Conservation (phyloP, 148 eudicot genomes). For the Dysphania ambrosioides region DNA sequence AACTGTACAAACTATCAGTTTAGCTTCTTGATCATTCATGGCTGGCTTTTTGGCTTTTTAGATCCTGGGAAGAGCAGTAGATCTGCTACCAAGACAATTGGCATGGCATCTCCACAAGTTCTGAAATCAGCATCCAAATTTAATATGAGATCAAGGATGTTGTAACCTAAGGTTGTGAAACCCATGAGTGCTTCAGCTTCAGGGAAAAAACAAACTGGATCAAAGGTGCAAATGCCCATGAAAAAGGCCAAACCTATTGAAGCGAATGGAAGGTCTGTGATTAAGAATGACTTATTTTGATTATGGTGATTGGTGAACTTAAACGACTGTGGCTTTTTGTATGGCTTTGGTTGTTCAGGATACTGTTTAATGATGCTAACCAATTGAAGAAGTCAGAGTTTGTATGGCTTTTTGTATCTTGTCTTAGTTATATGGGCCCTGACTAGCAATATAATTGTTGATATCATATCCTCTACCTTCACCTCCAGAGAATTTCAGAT, state of each 20-base stretch:
- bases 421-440: too few relatives aligned
- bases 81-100: slow-evolving; percentile 33
- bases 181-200: slow-evolving; percentile 39
- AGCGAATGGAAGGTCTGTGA: slow-evolving; percentile 54
- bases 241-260: slow-evolving; percentile 28
- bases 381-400: slow-evolving; percentile 29
- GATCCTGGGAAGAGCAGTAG: slow-evolving; percentile 39
- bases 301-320: not conserved
- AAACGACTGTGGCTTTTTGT: not conserved
- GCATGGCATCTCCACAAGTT: slow-evolving; percentile 39
- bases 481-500: too few relatives aligned
- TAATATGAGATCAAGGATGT: slow-evolving; percentile 13
- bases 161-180: slow-evolving; percentile 44
- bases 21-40: slow-evolving; percentile 72
- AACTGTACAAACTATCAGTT: slow-evolving; percentile 51
- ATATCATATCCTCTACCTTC: too few relatives aligned
- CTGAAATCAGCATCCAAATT: slow-evolving; percentile 34
- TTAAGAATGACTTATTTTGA: not conserved
- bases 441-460: too few relatives aligned
- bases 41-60: slow-evolving; percentile 39
- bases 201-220: slow-evolving; percentile 38
- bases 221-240: slow-evolving; percentile 28
- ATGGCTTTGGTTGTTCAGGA: slow-evolving; percentile 37
- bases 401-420: slow-evolving; percentile 24
- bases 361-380: slow-evolving; percentile 40